Evolutionary conservation across 306 rosid genomes (phyloP).

Genomic region (Myrica gale): DNA sequence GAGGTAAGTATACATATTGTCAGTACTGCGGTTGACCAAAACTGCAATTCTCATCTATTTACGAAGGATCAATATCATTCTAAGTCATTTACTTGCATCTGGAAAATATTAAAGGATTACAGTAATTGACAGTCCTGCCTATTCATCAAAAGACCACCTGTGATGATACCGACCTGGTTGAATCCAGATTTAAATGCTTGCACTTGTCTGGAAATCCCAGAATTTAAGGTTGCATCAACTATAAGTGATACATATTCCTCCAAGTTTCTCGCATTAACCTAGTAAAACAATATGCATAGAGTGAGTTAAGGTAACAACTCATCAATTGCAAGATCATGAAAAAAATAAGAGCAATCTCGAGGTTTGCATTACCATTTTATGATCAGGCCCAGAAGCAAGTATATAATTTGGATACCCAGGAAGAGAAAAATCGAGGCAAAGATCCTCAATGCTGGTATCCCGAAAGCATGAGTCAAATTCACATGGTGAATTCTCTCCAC

Average conservation of each 20-base stretch:
- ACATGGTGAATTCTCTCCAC: constrained; percentile 37
- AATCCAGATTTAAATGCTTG: constrained; percentile 93
- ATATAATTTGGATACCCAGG: constrained; percentile 86
- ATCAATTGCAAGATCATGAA: constrained; percentile 15
- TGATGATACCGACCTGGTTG: constrained; percentile 57
- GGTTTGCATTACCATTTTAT: constrained; percentile 48
- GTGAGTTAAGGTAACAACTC: neutral
- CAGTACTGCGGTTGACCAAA: neutral
- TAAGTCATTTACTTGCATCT: neutral
- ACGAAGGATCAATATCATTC: neutral
- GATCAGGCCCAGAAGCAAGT: constrained; percentile 55
- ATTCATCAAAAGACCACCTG: constrained; percentile 9
- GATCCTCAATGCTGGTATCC: constrained; percentile 75
- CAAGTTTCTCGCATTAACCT: constrained; percentile 78
- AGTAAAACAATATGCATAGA: constrained; percentile 30
- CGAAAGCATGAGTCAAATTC: constrained; percentile 48
- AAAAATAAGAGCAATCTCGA: constrained; percentile 22
- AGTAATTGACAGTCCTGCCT: neutral
- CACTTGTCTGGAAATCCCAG: constrained; percentile 86
- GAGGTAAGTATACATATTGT: neutral
- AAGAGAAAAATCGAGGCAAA: constrained; percentile 88
- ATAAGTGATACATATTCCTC: constrained; percentile 70
- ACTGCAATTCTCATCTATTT: no score
- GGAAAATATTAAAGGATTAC: constrained; percentile 6
- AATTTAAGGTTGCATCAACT: constrained; percentile 66